Conservation (phyloP, 2,329 filamentous ascomycete species). For the Colletotrichum incanum region DNA sequence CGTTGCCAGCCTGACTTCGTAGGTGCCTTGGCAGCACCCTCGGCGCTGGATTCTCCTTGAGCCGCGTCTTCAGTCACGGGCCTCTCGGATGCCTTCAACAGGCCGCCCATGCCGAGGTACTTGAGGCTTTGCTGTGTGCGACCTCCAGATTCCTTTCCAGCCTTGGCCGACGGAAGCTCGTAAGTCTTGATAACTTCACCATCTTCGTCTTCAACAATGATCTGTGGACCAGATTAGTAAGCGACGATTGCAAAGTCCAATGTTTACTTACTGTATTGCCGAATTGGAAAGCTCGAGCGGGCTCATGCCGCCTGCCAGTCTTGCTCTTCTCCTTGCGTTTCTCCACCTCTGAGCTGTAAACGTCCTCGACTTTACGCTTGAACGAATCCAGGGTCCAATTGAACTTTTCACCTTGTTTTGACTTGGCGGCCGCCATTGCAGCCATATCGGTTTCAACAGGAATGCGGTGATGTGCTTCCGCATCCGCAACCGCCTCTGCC, state of each 20-base stretch:
- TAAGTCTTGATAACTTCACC: slow-evolving; percentile 91
- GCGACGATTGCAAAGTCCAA: slow-evolving; percentile 17
- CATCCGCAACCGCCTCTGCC: slow-evolving; percentile 12
- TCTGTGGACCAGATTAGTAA: slow-evolving; percentile 61
- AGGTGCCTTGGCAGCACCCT: slow-evolving; percentile 56
- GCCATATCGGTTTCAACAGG: slow-evolving; percentile 30
- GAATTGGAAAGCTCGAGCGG: slow-evolving; percentile 88
- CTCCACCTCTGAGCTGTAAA: slow-evolving; percentile 73
- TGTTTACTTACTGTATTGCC: slow-evolving; percentile 77
- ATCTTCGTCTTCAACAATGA: slow-evolving; percentile 90
- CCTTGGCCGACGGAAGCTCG: slow-evolving; percentile 74
- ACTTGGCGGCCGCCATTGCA: slow-evolving; percentile 43
- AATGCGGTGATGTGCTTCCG: slow-evolving; percentile 32
- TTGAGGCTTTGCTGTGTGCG: slow-evolving; percentile 64
- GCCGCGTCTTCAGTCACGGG: slow-evolving; percentile 49
- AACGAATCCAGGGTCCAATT: slow-evolving; percentile 62
- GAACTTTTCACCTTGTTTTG: slow-evolving; percentile 52
- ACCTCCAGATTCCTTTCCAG: slow-evolving; percentile 51
- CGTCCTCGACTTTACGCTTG: slow-evolving; percentile 66
- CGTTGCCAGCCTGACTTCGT: slow-evolving; percentile 66
- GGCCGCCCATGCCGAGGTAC: slow-evolving; percentile 67
- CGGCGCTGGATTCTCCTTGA: slow-evolving; percentile 51
- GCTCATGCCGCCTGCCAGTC: slow-evolving; percentile 72
- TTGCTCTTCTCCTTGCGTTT: slow-evolving; percentile 75
- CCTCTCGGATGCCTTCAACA: slow-evolving; percentile 60